Evolutionary conservation across 371 early-diverging fungal species (phyloP).

Genomic region (Lichtheimia ornata): DNA sequence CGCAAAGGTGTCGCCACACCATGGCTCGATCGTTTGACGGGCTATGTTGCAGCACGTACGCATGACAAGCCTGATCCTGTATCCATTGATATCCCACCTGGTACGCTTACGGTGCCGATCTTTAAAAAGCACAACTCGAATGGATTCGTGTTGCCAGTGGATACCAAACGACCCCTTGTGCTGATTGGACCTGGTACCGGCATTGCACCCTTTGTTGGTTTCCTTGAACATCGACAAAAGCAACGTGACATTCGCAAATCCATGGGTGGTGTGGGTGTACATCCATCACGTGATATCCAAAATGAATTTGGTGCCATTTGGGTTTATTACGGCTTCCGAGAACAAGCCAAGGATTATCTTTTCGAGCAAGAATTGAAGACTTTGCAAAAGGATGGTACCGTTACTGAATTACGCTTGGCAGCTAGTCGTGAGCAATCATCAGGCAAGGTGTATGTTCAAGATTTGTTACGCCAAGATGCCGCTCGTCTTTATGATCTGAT

Average conservation of each 20-base stretch:
- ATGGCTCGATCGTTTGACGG: constrained; percentile 71
- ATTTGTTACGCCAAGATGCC: constrained; percentile 59
- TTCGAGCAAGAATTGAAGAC: constrained; percentile 61
- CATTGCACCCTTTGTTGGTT: constrained; percentile 87
- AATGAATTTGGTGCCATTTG: constrained; percentile 48
- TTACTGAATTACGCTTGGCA: constrained; percentile 58
- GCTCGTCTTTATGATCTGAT: constrained; percentile 61
- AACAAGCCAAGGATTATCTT: constrained; percentile 62
- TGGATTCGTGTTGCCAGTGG: constrained; percentile 63
- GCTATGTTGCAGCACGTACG: constrained; percentile 32
- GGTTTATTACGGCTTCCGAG: constrained; percentile 81
- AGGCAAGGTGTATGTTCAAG: constrained; percentile 82
- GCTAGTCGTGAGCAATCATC: constrained; percentile 56
- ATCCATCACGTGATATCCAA: constrained; percentile 32
- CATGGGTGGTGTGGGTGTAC: constrained; percentile 43
- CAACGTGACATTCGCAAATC: constrained; percentile 40
- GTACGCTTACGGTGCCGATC: constrained; percentile 33
- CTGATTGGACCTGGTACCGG: constrained; percentile 91
- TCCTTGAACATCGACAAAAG: constrained; percentile 66
- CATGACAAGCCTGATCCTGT: constrained; percentile 13
- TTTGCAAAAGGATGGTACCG: constrained; percentile 50
- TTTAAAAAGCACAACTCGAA: constrained; percentile 58
- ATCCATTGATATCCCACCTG: constrained; percentile 12
- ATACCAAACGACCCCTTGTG: constrained; percentile 59
- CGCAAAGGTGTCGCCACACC: constrained; percentile 82